Base-by-base conservation (phyloP, 2,329 filamentous ascomycete genomes). In the Colletotrichum lentis region DNA sequence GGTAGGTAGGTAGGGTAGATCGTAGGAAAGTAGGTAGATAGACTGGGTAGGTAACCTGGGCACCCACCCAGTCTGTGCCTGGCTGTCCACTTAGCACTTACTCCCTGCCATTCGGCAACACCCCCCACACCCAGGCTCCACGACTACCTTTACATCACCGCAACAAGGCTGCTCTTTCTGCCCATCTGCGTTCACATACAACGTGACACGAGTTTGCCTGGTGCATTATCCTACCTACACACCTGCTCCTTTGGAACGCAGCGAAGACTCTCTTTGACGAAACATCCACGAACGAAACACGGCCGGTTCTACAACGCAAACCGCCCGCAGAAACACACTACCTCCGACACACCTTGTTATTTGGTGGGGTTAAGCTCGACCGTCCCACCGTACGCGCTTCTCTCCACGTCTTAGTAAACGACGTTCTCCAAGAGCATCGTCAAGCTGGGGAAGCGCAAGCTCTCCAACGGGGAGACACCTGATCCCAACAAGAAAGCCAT, bases 381-480 rank as follows among this genome's bases (percentile, higher is more conserved):
- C 52, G 52, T 69, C 52, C 57, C 53, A 57, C 56, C 37, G 46
- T 44, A 59, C 37, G 46, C 41, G 57, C 47, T 57, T 60, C 62
- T 74, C 77, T 63, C 54, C 57, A 69, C 69, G 54, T 66, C 70
- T 65, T 61, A 64, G 44, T 60, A 52, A 41, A 47, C n/a, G 46
- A 67, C 62, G 44, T 61, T 47, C 50, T 31, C 27, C 57, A 22
- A 27, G 27, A 56, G 49, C 52, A 46, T 73, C 75, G 81, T 78
- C 82, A 86, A 86, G 79, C 85, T 86, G 86, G 87, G 86, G 84
- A 90, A 90, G 83, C 87, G 88, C 80, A 90, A 88, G 80, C 81
- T 88, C 74, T 90, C 88, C 72, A 81, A 82, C 81, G 85, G 85
- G 82, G 86, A 88, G 76, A 78, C 81, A 78, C 80, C 83, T 77